These are phyloP conservation scores for Fusarium decemcellulare DNA, from an alignment of 2,329 filamentous ascomycete genomes.

Conservation along the genomic window DNA sequence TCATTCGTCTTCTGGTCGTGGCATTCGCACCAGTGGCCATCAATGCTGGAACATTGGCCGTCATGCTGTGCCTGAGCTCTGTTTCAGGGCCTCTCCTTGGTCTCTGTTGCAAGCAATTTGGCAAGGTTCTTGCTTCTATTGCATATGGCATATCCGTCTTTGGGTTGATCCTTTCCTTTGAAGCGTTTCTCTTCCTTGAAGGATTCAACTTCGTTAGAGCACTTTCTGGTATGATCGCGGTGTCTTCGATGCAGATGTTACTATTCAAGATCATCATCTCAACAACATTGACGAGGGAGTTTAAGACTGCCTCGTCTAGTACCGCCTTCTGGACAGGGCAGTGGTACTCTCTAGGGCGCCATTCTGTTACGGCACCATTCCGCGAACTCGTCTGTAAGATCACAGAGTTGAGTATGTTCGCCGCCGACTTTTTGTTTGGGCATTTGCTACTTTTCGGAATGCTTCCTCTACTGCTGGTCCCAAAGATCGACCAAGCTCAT, in stretches of 20 bases:
- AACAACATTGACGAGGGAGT: neutral
- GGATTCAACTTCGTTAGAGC: neutral
- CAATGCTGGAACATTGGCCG: neutral
- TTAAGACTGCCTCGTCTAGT: constrained; percentile 5
- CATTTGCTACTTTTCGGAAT: neutral
- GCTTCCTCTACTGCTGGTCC: neutral
- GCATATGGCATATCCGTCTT: neutral
- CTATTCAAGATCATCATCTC: constrained; percentile 2
- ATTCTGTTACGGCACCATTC: constrained; percentile 3
- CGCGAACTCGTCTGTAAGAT: neutral
- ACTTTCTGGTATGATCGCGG: constrained; percentile 2
- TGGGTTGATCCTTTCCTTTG: neutral
- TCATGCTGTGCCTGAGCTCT: neutral
- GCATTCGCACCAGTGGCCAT: neutral
- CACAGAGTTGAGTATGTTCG: constrained; percentile 3
- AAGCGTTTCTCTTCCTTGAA: neutral
- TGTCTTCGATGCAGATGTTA: neutral
- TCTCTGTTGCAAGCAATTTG: constrained; percentile 3
- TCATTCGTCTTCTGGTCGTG: neutral
- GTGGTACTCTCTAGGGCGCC: neutral
- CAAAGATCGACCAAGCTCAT: neutral
- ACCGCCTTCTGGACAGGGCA: constrained; percentile 2
- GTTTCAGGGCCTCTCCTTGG: neutral
- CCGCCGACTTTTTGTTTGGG: neutral
- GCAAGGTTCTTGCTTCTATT: neutral